Evolutionary conservation across 345 rosid species (phyloP).

Genomic region (Clarkia xantiana): DNA sequence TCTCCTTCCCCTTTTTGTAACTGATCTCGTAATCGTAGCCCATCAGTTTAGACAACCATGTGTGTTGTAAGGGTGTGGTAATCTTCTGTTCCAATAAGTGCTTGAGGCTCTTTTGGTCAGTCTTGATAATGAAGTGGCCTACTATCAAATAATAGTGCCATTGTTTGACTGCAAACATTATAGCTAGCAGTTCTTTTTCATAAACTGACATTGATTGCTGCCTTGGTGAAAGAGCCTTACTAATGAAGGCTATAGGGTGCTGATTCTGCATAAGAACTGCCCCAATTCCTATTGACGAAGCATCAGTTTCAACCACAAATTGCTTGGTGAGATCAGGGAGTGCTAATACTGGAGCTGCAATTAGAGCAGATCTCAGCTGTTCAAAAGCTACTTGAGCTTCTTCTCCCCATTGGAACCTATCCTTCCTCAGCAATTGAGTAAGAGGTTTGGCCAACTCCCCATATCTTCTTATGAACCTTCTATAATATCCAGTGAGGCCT

Average conservation of each 20-base stretch:
- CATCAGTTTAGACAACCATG: no score
- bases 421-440: not conserved
- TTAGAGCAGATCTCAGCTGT: not conserved
- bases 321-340: not conserved
- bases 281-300: not conserved
- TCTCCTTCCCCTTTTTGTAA: no score
- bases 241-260: not conserved
- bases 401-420: not conserved
- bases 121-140: no score
- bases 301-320: not conserved
- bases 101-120: no score
- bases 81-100: no score
- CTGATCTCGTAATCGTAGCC: no score
- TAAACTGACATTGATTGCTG: not conserved
- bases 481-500: not conserved
- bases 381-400: not conserved
- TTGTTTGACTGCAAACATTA: not conserved
- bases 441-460: not conserved
- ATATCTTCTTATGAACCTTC: not conserved
- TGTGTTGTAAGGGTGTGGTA: no score
- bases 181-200: not conserved
- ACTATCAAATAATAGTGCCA: not conserved
- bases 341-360: not conserved
- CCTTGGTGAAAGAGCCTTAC: not conserved
- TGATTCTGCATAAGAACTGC: not conserved